These are phyloP conservation scores for Mucor mucedo DNA, from an alignment of 371 early-diverging fungal species.

Conservation along the genomic window DNA sequence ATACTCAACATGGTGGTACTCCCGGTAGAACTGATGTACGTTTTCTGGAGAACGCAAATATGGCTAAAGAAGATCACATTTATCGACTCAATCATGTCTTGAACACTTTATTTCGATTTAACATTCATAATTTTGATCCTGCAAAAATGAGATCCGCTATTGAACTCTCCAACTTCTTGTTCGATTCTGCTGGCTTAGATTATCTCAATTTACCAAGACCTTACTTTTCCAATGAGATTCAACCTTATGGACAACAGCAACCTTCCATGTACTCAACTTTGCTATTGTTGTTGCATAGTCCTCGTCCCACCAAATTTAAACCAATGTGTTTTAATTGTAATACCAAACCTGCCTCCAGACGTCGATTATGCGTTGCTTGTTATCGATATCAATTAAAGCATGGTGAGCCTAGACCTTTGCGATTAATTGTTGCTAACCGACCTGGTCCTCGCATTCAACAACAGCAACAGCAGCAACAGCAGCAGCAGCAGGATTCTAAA, in stretches of 20 bases:
- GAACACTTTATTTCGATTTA: slow-evolving; percentile 52
- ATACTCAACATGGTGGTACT: slow-evolving; percentile 42
- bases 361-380: slow-evolving; percentile 49
- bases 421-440: slow-evolving; percentile 47
- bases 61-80: slow-evolving; percentile 54
- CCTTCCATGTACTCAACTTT: slow-evolving; percentile 37
- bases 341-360: slow-evolving; percentile 49
- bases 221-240: slow-evolving; percentile 16
- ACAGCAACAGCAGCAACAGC: not conserved
- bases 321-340: slow-evolving; percentile 52
- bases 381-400: slow-evolving; percentile 51
- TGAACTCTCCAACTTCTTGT: slow-evolving; percentile 42
- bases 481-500: not conserved
- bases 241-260: slow-evolving; percentile 16
- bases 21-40: slow-evolving; percentile 54
- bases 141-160: slow-evolving; percentile 30
- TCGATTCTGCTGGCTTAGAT: slow-evolving; percentile 44
- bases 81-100: slow-evolving; percentile 53
- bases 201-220: slow-evolving; percentile 41
- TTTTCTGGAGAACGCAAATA: slow-evolving; percentile 44
- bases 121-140: slow-evolving; percentile 39
- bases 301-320: slow-evolving; percentile 44
- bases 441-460: slow-evolving; percentile 31
- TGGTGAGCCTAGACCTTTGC: slow-evolving; percentile 40
- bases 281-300: slow-evolving; percentile 36